Base-by-base conservation (phyloP, 1,284 basidiomycete genomes). In the Thelephora terrestris region DNA sequence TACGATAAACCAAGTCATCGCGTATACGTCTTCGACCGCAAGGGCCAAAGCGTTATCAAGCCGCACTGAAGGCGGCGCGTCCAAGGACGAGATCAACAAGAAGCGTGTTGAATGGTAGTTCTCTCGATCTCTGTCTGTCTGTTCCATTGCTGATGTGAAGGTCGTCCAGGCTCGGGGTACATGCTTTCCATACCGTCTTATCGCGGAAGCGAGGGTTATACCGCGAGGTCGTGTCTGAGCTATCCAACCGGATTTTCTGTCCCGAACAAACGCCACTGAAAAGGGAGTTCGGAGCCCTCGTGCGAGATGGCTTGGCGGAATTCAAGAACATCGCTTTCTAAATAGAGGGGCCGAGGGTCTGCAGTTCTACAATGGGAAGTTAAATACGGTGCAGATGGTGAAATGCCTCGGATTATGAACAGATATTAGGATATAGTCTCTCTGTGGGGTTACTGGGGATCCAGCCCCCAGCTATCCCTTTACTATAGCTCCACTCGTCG, bases 401-500 rank as follows among this genome's bases (percentile, higher is more conserved):
- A 32, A 32, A 32, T 14, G 29, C 9, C 7, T 32, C 29, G 12
- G 14, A 32, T 32, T 12, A 40, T 12, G 54, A 48, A 47, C 81
- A 84, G 40, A 82, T 70, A 55, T 74, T 68, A 3, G 79, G 81
- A 57, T 81, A 83, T 54, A 74, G 57, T 53, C 78, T 70, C 50
- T 83, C 61, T 14, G 75, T 74, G 2, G 81, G 80, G 59, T 85
- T 72, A 51, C 73, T 67, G 5, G 83, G 82, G 53, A 85, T 85
- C 81, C 81, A 85, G 46, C 81, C 82, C 29, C 79, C 79, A 59
- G 79, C 70, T 12, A 86, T 59, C 2, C 82, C 81, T 55, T 72
- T 75, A 62, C 79, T 75, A 60, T 85, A 85, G 55, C 78, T 81
- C 81, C 79, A 85, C 52, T 85, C 82, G 57, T 84, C 81, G n/a